A percentile compares a stretch with the other conserved stretches of the same genome.
These are phyloP conservation scores for Ophiostoma australiae DNA, from an alignment of 2,329 filamentous ascomycete genomes.

Conservation along the genomic window DNA sequence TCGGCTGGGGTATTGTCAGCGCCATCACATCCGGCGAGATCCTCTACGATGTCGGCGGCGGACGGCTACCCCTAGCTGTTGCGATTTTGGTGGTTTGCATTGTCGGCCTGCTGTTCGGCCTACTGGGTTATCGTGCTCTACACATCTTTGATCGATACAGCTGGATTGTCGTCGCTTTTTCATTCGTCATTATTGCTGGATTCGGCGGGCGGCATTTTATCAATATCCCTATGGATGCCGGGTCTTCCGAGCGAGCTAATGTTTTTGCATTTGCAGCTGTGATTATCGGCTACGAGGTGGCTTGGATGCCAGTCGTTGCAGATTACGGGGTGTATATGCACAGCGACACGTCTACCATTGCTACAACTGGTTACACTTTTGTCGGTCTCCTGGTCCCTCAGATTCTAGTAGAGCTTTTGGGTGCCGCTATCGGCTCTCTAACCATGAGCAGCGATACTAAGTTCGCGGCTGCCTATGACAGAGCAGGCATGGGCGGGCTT, in stretches of 20 bases:
- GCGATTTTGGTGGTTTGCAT: neutral
- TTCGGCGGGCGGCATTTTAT: conserved; percentile 1
- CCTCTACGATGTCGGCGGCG: conserved; percentile 7
- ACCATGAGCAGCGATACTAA: conserved; percentile 2
- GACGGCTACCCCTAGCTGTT: neutral
- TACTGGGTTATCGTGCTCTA: neutral
- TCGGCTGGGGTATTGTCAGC: conserved; percentile 9
- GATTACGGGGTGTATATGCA: conserved; percentile 7
- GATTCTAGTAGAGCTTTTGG: neutral
- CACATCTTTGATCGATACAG: conserved; percentile 9
- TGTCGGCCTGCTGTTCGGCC: neutral
- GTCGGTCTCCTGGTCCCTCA: neutral
- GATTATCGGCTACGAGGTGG: neutral
- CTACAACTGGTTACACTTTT: neutral
- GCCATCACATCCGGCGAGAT: conserved; percentile 4
- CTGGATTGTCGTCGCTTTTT: conserved; percentile 3
- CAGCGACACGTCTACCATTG: neutral
- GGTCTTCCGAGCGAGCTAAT: neutral
- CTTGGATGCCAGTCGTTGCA: conserved; percentile 13
- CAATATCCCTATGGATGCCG: neutral
- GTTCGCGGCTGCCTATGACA: neutral
- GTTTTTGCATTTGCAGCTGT: neutral
- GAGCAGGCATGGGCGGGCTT: neutral
- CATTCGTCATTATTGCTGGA: neutral
- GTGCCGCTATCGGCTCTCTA: conserved; percentile 1